Base-by-base conservation (phyloP, 1,284 basidiomycete genomes). In the Naganishia liquefaciens region DNA sequence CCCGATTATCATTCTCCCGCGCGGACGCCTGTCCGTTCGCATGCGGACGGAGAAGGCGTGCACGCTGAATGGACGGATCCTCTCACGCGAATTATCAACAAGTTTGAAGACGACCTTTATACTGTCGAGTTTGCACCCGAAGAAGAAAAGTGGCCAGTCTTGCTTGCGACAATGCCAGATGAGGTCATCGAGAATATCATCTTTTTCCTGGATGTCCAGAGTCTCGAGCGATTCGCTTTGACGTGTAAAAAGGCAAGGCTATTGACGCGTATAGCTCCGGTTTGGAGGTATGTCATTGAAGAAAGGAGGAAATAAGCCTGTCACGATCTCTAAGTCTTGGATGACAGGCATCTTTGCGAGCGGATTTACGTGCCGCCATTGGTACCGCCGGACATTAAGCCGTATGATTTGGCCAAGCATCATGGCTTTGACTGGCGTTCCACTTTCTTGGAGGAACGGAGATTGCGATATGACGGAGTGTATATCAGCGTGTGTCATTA, bases 401-500 rank as follows among this genome's bases (percentile, higher is more conserved):
- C 88, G 55, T 73, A 79, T 39, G 74, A 80, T 2, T 77, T 90
- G 19, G 79, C 86, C 6, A 75, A 82, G 28, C 77, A 78, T 44
- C 87, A 86, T 73, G 74, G 77, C 54, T 82, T 79, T 54, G 86
- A 91, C 74, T 91, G 86, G 78, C 83, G 92, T 43, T 85, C 87
- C 27, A 77, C 89, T 5, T 89, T 85, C 73, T 84, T 94, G 49
- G 88, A 92, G 74, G 87, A 90, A 68, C 91, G 91, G 58, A 84
- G 92, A 40, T 75, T 94, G 43, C 85, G 92, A 47, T 77, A 89
- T 70, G 92, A 94, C 69, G 92, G 92, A 5, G 86, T 91, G 19
- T 94, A 93, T 75, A 93, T 95, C 65, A 86, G 90, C 28, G 87
- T 91, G 17, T 93, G 91, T 73, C 91, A 93, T 74, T 80, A 79